These are phyloP conservation scores for Iberis pinnata DNA, from an alignment of 345 rosid genomes.

Conservation along the genomic window DNA sequence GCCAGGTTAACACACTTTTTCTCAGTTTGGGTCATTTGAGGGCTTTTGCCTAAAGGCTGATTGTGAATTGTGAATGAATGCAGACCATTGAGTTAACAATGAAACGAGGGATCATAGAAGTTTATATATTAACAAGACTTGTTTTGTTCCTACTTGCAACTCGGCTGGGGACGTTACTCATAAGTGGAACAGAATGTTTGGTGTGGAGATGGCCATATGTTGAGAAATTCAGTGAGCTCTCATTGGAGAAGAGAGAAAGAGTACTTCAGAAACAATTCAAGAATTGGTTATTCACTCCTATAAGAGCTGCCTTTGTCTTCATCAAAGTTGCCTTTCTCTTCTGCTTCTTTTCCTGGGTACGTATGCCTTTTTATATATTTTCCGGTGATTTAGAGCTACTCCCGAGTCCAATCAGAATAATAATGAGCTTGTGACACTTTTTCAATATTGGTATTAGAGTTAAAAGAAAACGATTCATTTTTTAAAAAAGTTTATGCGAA, in stretches of 20 bases:
- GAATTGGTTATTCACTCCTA: conserved; percentile 37
- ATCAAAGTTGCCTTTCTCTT: conserved; percentile 42
- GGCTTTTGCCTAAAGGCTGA: background rate
- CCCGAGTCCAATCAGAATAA: too few species aligned
- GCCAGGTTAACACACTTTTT: conserved; percentile 19
- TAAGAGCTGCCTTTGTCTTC: conserved; percentile 43
- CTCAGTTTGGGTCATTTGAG: background rate
- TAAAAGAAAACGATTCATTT: too few species aligned
- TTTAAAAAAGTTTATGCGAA: too few species aligned
- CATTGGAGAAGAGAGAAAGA: conserved; percentile 53
- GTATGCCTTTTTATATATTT: background rate
- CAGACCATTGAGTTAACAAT: conserved; percentile 18
- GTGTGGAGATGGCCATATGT: conserved; percentile 44
- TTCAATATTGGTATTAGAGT: too few species aligned
- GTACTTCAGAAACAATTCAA: conserved; percentile 47
- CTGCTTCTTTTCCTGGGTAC: conserved; percentile 56
- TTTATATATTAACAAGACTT: conserved; percentile 31
- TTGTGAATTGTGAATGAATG: conserved; percentile 15
- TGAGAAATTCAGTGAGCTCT: conserved; percentile 38
- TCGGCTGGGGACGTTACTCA: conserved; percentile 57
- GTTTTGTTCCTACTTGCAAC: conserved; percentile 47
- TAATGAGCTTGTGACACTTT: too few species aligned
- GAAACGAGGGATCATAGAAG: conserved; percentile 25
- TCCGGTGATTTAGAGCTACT: too few species aligned
- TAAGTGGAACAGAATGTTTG: conserved; percentile 55